Conservation (phyloP, 1,139 yeast species). For the Magnusiomyces starmeri region DNA sequence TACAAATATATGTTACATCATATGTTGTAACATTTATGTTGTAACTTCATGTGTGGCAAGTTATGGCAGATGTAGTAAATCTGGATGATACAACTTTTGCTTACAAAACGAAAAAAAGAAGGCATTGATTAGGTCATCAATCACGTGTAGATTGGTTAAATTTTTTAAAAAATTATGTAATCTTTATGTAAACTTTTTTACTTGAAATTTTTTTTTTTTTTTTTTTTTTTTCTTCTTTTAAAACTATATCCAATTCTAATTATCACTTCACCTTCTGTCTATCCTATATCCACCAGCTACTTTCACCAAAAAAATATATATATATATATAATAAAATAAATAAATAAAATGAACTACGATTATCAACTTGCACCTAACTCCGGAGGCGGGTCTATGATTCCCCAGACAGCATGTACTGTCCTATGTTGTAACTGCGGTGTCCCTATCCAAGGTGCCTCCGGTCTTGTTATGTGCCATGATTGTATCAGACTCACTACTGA, state of each 20-base stretch:
- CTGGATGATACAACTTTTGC: too few species aligned
- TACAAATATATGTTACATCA: too few species aligned
- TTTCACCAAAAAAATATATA: neutral
- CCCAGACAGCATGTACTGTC: conserved; percentile 56
- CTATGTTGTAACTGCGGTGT: conserved; percentile 98
- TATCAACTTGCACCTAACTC: conserved; percentile 4
- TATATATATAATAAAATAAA: neutral
- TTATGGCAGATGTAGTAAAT: too few species aligned
- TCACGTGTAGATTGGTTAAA: too few species aligned
- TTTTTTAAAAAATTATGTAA: too few species aligned
- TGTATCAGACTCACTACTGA: conserved; percentile 92
- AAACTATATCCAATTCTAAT: neutral
- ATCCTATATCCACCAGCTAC: too few species aligned
- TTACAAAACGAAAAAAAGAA: too few species aligned
- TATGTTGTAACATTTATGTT: too few species aligned
- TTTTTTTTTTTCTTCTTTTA: neutral
- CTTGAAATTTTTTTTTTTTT: neutral
- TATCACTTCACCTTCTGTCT: too few species aligned
- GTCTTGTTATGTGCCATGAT: conserved; percentile 94
- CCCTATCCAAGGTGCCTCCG: conserved; percentile 93
- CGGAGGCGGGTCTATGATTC: conserved; percentile 17
- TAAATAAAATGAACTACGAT: conserved; percentile 1
- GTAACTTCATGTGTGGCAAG: too few species aligned
- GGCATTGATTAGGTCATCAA: too few species aligned
- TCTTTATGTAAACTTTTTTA: neutral